Base-by-base conservation (phyloP, 305 asterid species). In the Fraxinus ornus region DNA sequence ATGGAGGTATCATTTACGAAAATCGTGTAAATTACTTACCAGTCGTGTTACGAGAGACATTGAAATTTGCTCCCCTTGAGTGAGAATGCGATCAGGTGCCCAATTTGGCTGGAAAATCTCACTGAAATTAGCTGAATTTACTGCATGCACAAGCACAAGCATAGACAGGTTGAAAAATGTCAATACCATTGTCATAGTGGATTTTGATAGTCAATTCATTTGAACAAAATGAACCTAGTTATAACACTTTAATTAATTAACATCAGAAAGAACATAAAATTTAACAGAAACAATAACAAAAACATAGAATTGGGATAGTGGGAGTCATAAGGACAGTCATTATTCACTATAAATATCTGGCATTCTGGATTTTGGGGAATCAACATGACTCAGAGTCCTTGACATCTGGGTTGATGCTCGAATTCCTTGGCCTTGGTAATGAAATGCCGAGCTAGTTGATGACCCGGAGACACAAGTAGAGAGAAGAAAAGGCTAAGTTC, bases 31-130 rank as follows among this genome's bases (percentile, higher is more conserved):
- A 52, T 32, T 72, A 35, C 22, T 10, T 82, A 88, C 96, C 91
- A 0, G 94, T 84, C 5, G 85, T 78, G 8, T 82, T 80, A 75
- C 93, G 55, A 92, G 96, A 30, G 83, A 77, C 41, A 90, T 24
- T 15, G 76, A 64, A 70, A 87, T 78, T 79, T 79, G 88, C 26
- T 86, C 88, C 44, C 87, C 88, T 62, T 81, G 84, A 82, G 75
- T 62, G 36, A 78, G 21, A 28, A 92, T 75, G 82, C 90, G 96
- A 83, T 90, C 92, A 0, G 89, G 83, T 24, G 90, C 88, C 92
- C 93, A 92, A 7, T 77, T 83, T 37, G 88, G 88, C 75, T 83
- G 37, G 77, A 90, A 90, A 17, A 89, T 82, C 2, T 92, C 87
- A 39, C 41, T 35, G 79, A 90, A 90, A 49, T 89, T 86, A 44